phyloP scores from a whole-genome alignment of 2,329 filamentous ascomycete genomes.

The Claviceps quebecensis region DNA sequence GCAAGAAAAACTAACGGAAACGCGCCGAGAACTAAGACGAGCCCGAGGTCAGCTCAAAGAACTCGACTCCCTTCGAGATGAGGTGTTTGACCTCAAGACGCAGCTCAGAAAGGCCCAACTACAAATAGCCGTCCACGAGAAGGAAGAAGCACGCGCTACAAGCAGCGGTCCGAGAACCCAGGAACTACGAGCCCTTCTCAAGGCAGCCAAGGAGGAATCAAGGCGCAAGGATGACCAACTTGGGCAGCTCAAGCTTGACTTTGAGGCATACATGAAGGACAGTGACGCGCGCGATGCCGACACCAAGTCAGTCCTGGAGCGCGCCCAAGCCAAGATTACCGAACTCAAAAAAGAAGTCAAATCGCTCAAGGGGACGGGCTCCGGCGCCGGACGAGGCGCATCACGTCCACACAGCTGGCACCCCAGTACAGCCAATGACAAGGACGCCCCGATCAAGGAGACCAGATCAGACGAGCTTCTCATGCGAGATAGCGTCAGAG shows the following conservation, averaged over 20 bases:
- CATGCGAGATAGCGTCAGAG: not conserved
- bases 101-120: slow-evolving; percentile 33
- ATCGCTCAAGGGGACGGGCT: slow-evolving; percentile 22
- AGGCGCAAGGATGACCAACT: slow-evolving; percentile 35
- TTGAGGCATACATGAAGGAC: slow-evolving; percentile 38
- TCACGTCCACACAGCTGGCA: slow-evolving; percentile 19
- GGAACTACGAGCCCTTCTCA: slow-evolving; percentile 28
- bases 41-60: slow-evolving; percentile 41
- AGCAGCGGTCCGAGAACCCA: slow-evolving; percentile 20
- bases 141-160: slow-evolving; percentile 22
- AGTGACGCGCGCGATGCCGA: slow-evolving; percentile 40
- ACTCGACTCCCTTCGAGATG: slow-evolving; percentile 34
- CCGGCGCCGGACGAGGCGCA: slow-evolving; percentile 3
- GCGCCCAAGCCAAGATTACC: slow-evolving; percentile 42
- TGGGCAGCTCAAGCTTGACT: slow-evolving; percentile 35
- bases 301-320: slow-evolving; percentile 38
- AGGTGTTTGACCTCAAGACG: slow-evolving; percentile 37
- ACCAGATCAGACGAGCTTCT: slow-evolving; percentile 9
- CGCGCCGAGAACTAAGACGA: slow-evolving; percentile 38
- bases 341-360: slow-evolving; percentile 40
- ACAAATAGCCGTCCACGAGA: slow-evolving; percentile 12
- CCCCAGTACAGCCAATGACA: slow-evolving; percentile 6
- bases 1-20: slow-evolving; percentile 37
- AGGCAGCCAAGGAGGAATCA: slow-evolving; percentile 28
- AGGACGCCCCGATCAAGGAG: slow-evolving; percentile 5